Base-by-base conservation (phyloP, 2,329 filamentous ascomycete genomes). In the Rutstroemia sp. region DNA sequence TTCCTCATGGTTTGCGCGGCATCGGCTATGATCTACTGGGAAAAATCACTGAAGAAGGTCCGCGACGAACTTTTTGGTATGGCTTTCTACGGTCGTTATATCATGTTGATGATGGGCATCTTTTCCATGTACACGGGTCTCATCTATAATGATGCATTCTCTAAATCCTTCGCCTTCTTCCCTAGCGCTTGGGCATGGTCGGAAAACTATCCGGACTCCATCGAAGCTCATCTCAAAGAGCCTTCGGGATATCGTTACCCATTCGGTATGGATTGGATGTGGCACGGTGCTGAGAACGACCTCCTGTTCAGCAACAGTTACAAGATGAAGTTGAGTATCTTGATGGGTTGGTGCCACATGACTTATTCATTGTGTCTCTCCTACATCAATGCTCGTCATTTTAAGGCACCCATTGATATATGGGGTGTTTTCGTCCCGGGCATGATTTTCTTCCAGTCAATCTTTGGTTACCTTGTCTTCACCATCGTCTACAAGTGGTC, bases 291-390 rank as follows among this genome's bases (percentile, higher is more conserved):
- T 12, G 92, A 97, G 67, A 99, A 99, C 68, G 88, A 95, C 59
- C 80, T 99, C 19, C 81, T 99, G 50, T 99, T 99, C 76, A 88
- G 84, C 71, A 99, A 99, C 86, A 95, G 89, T 73, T 95, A 94
- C 81, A 99, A 99, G 85, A 99, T 99, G 94, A 99, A 99, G 80
- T 88, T 99, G 75, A 95, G 89, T 77, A 96, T 99, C 70, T 83
- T 99, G 63, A 81, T 99, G 63, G 94, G 95, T 72, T 99, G 95
- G 94, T 83, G 83, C 58, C 92, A 96, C 76, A 99, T 99, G 94
- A 99, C 94, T 3, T 99, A 96, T 76, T 97, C 94, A 17, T 83
- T 99, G 47, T 92, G 88, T 76, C 86, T 95, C 69, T 87, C 94
- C 23, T 94, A 88, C 68, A 82, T 96, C 78, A 99, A 99, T 70